Base-by-base conservation (phyloP, 148 eudicot genomes). In the Fagopyrum tataricum region DNA sequence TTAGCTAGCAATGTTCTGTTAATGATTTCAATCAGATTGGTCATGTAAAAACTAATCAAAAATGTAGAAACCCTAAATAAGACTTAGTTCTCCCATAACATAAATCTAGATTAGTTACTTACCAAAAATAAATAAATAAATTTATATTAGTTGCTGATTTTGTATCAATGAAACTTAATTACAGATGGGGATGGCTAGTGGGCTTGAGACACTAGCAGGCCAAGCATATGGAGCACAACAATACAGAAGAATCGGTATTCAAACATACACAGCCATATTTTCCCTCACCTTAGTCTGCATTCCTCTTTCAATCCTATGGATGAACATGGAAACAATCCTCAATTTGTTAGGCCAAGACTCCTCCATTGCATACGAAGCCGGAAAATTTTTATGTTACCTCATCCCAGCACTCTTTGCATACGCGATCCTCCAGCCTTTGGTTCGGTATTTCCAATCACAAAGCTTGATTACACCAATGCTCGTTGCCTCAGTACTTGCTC, bases 391-490 rank as follows among this genome's bases (percentile, higher is more conserved):
- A 2, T 41, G 74, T 44, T 64, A 72, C 76, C 78, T 81, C 37
- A 83, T 86, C 41, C 89, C 84, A 0, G 77, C 79, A 5, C 76
- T 83, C 5, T 68, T 83, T 20, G 83, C 85, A 0, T 74, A 76
- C 40, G 80, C 89, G 0, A 59, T 78, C 71, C 81, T 81, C n/a
- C 71, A 83, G 61, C 81, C 81, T 1, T 17, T 83, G 37, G 78
- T 75, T 74, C 83, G 83, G 0, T 86, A 61, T 59, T 66, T 86
- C 75, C 89, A 83, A 71, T 75, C 76, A 7, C 89, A 86, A 67
- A 83, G 85, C 48, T 52, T 83, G 56, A 82, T 72, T 47, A 43
- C 66, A 37, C 89, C 89, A 1, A 68, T 86, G 83, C 73, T 86
- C 7, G 3, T 79, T 8, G 66, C 78, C 42, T 75, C 84, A 41